These are phyloP conservation scores for Lonicera japonica DNA, from an alignment of 129 eudicot species.

Conservation along the genomic window DNA sequence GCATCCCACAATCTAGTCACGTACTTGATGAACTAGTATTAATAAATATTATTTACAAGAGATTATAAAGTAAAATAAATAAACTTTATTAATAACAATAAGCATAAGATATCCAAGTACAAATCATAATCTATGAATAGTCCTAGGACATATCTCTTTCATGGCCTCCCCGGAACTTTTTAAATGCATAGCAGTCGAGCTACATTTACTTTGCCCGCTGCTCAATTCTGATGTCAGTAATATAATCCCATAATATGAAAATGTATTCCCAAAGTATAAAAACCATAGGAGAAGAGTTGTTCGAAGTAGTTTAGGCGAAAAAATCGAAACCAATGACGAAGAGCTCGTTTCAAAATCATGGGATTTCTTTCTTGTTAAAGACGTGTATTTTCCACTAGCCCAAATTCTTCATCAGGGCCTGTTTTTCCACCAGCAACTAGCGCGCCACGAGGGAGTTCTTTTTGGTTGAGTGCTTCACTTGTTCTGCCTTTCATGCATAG, in stretches of 20 bases:
- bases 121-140: too few species aligned
- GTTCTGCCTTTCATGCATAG: slow-evolving; percentile 40
- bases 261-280: slow-evolving; percentile 54
- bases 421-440: slow-evolving; percentile 29
- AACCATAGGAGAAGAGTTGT: slow-evolving; percentile 53
- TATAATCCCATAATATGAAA: slow-evolving; percentile 59
- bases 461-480: slow-evolving; percentile 44
- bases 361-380: slow-evolving; percentile 11
- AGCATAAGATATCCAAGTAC: too few species aligned
- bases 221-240: slow-evolving; percentile 59
- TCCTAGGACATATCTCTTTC: too few species aligned
- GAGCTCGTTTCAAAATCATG: slow-evolving; percentile 5
- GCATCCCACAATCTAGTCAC: too few species aligned
- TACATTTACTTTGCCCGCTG: slow-evolving; percentile 35
- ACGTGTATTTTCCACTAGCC: slow-evolving; percentile 20
- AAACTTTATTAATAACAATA: too few species aligned
- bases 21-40: too few species aligned
- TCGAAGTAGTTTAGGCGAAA: slow-evolving; percentile 38
- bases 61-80: too few species aligned
- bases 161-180: slow-evolving; percentile 19
- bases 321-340: slow-evolving; percentile 22
- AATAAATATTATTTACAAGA: too few species aligned
- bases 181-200: slow-evolving; percentile 14
- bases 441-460: slow-evolving; percentile 37
- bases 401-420: slow-evolving; percentile 20